These are phyloP conservation scores for Globisporangium acanthophoron DNA, from an alignment of 352 stramenopile genomes.

Conservation along the genomic window DNA sequence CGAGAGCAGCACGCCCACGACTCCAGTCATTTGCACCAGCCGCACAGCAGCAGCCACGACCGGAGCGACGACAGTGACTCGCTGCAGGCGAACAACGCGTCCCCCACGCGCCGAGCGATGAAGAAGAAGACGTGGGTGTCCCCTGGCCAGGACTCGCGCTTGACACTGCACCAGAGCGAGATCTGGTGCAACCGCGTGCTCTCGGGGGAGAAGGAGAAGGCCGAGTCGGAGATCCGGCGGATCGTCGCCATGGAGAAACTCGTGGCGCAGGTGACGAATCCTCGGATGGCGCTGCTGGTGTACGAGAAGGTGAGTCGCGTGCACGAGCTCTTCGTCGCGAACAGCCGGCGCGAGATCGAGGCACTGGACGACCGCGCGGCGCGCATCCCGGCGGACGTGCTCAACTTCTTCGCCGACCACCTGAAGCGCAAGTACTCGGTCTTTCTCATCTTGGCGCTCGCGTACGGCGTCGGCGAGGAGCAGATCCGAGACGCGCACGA, in stretches of 20 bases:
- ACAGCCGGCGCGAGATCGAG: conserved; percentile 74
- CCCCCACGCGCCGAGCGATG: conserved; percentile 3
- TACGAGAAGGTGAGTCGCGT: conserved; percentile 87
- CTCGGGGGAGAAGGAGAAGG: conserved; percentile 76
- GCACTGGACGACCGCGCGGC: conserved; percentile 32
- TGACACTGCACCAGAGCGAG: conserved; percentile 81
- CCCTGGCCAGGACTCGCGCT: conserved; percentile 73
- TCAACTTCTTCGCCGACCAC: conserved; percentile 84
- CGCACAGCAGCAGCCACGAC: not conserved
- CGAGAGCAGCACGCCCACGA: conserved; percentile 30
- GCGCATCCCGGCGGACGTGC: conserved; percentile 45
- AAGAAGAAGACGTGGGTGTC: conserved; percentile 51
- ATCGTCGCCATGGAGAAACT: conserved; percentile 86
- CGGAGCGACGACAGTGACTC: conserved; percentile 3
- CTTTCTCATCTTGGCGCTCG: conserved; percentile 77
- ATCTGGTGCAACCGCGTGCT: conserved; percentile 83
- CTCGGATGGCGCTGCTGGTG: conserved; percentile 78
- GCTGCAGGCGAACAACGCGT: conserved; percentile 10
- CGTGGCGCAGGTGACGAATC: conserved; percentile 67
- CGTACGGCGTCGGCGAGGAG: conserved; percentile 68
- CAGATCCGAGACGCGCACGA: conserved; percentile 80
- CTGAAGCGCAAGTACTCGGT: conserved; percentile 86
- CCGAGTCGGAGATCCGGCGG: conserved; percentile 72
- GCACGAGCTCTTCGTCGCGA: conserved; percentile 80
- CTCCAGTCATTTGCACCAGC: not conserved